Evolutionary conservation across 2,329 filamentous ascomycete genomes (phyloP).

Genomic region (Fusarium sublunatum): DNA sequence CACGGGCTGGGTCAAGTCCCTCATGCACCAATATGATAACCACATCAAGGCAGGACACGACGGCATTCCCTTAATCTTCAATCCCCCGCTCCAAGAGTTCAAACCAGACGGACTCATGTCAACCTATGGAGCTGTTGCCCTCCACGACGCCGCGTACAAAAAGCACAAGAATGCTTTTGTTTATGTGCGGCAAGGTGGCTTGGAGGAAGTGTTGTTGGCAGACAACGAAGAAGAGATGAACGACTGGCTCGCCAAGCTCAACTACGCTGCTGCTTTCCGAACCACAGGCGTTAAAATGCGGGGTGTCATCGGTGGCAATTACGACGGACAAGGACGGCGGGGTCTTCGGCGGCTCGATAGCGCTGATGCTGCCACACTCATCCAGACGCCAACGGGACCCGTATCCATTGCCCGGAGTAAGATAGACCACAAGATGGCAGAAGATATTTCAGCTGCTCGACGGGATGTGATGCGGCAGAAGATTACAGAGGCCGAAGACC

Average conservation of each 20-base stretch:
- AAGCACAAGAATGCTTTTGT: conserved; percentile 96
- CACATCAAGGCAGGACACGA: conserved; percentile 83
- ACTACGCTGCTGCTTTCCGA: conserved; percentile 94
- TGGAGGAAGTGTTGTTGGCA: conserved; percentile 91
- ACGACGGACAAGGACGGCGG: conserved; percentile 82
- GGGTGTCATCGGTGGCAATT: conserved; percentile 84
- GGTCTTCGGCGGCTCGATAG: conserved; percentile 77
- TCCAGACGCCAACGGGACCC: conserved; percentile 78
- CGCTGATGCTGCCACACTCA: conserved; percentile 67
- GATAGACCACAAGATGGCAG: conserved; percentile 84
- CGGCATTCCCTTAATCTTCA: conserved; percentile 84
- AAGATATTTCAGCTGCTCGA: conserved; percentile 85
- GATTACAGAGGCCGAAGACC: conserved; percentile 85
- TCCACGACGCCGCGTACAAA: conserved; percentile 87
- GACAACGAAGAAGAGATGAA: conserved; percentile 93
- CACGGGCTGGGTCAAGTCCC: conserved; percentile 87
- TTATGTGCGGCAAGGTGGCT: conserved; percentile 85
- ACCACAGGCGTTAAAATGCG: conserved; percentile 92
- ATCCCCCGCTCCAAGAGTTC: conserved; percentile 88
- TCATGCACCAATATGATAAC: conserved; percentile 88
- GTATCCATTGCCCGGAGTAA: conserved; percentile 77
- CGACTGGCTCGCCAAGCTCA: conserved; percentile 95
- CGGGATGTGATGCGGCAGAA: conserved; percentile 85
- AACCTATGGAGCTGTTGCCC: conserved; percentile 89
- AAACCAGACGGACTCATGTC: conserved; percentile 95